Evolutionary conservation across 768 basidiomycete species (phyloP), one percentile per base, ranked within the genome.

Genomic region (Mycena indigotica): DNA sequence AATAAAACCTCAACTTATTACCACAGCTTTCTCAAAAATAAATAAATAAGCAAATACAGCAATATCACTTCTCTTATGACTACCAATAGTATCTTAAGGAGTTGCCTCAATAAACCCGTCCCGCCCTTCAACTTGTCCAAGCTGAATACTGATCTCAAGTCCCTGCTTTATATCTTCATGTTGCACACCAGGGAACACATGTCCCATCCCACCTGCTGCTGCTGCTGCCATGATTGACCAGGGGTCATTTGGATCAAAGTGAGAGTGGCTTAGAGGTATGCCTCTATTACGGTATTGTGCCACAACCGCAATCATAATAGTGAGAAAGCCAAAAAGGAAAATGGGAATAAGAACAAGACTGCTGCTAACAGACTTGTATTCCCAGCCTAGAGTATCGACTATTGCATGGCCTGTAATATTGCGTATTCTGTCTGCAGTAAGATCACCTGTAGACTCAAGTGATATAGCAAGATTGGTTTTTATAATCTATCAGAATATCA

Each of bases 51-150:
- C n/a, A n/a, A n/a, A n/a, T n/a, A n/a, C n/a, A n/a, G n/a, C n/a
- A n/a, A n/a, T n/a, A n/a, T n/a, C n/a, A n/a, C n/a, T n/a, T n/a
- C n/a, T n/a, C n/a, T n/a, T n/a, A n/a, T n/a, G n/a, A n/a, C n/a
- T n/a, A n/a, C n/a, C n/a, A n/a, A n/a, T n/a, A n/a, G n/a, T n/a
- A n/a, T n/a, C n/a, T n/a, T n/a, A n/a, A n/a, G n/a, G n/a, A n/a
- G n/a, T n/a, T n/a, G n/a, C n/a, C n/a, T n/a, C n/a, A n/a, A 44
- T 21, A 54, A 55, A 56, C 19, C 48, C 55, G 19, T 50, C 32
- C 49, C 55, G 45, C 4, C 21, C 55, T 12, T 35, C 28, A 17
- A 51, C 29, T 5, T 28, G 17, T 40, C 10, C 48, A 32, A 56
- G 17, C 19, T 1, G 23, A 25, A 56, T 38, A n/a, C 24, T 56